Evolutionary conservation across 1,284 basidiomycete genomes (phyloP), one percentile per base, ranked within the genome.

Genomic region (Heterobasidion parviporum): DNA sequence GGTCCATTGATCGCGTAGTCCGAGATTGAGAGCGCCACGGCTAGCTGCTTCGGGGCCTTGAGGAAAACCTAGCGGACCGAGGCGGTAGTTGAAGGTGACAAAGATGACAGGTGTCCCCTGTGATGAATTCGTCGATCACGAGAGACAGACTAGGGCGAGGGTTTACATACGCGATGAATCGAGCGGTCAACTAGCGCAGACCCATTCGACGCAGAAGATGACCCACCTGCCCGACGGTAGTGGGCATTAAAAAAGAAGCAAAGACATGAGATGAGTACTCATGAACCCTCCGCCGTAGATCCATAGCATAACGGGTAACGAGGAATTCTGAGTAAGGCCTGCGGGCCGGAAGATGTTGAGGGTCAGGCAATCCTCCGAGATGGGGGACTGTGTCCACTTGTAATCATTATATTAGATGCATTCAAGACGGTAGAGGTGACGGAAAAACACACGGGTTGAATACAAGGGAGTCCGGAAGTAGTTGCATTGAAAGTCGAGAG

Each of bases 61-160:
- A 8, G 77, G 75, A 55, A 77, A 71, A 1, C 80, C 80, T 12
- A 81, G 68, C 4, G 76, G 75, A 0, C 76, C 77, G 2, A 78
- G 60, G 32, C 82, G 74, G 60, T 84, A 83, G 61, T 82, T 80
- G 61, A 82, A 44, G 55, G 73, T 78, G 44, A 83, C 80, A 52
- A 80, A 79, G n/a, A 84, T 70, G 36, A 83, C 62, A 14, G 78
- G 79, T 2, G 75, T 79, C 36, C 74, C 76, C 75, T 79, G 56
- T 14, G 47, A 57, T 16, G 48, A 18, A 44, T 36, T 15, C 38
- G 7, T 41, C 38, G 38, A 41, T 8, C n/a, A 8, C 12, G n/a
- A 52, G 8, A 20, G 41, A 12, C 18, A 15, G 14, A 38, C 20
- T 36, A 20, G 6, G 12, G 3, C 1, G 14, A 52, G n/a, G 41